Evolutionary conservation across 257 asterid genomes (phyloP).

Genomic region (Gentiana dahurica): DNA sequence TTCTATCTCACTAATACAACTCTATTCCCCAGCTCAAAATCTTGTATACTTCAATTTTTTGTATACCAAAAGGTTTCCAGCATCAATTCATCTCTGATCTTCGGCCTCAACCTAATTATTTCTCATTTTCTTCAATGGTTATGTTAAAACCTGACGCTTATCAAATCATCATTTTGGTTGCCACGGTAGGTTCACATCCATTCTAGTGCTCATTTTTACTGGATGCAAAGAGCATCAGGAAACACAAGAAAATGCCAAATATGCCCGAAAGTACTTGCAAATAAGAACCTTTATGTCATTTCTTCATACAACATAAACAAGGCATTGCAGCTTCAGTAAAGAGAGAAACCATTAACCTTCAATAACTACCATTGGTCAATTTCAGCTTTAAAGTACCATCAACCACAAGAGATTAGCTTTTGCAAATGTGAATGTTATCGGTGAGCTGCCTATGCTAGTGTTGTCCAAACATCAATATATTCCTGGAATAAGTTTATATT

Average conservation of each 20-base stretch:
- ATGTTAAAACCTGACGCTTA: no score
- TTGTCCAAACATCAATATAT: not conserved
- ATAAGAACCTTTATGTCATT: not conserved
- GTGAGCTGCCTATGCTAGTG: not conserved
- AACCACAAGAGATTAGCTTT: no score
- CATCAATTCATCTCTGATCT: no score
- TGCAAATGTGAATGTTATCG: no score
- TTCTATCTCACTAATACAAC: no score
- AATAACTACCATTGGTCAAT: not conserved
- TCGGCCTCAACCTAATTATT: not conserved
- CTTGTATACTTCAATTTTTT: not conserved
- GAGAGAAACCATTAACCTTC: conserved; percentile 1
- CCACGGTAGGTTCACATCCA: not conserved
- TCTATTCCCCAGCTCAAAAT: no score
- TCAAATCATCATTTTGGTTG: no score
- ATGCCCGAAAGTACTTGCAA: not conserved
- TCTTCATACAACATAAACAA: not conserved
- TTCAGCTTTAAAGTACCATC: not conserved
- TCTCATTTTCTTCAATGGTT: not conserved
- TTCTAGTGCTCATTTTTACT: not conserved
- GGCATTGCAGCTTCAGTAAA: not conserved
- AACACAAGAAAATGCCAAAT: not conserved
- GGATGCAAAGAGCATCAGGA: not conserved
- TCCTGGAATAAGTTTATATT: not conserved
- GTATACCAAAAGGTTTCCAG: not conserved